Conservation (phyloP, 495 filamentous ascomycete genomes). For the Xylaria sp. region DNA sequence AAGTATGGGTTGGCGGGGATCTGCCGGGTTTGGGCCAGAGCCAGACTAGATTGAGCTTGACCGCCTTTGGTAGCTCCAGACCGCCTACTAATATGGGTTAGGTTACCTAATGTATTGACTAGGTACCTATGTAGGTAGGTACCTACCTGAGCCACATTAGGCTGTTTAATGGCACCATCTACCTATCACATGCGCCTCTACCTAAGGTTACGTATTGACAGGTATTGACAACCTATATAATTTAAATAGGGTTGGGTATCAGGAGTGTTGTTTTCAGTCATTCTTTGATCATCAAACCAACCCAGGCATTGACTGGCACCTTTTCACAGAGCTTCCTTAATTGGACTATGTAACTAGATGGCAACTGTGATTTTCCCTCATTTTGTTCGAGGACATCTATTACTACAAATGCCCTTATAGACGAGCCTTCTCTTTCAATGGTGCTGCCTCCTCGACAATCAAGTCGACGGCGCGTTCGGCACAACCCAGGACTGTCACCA, state of each 20-base stretch:
- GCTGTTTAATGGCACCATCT: background rate
- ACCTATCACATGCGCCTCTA: background rate
- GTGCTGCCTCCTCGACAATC: slow-evolving; percentile 53
- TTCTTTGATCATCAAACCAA: background rate
- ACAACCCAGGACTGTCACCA: slow-evolving; percentile 69
- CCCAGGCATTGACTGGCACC: background rate
- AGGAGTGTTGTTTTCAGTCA: background rate
- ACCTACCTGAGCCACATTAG: slow-evolving; percentile 11
- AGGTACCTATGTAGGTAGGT: background rate
- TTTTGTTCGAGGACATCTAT: background rate
- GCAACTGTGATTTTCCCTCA: background rate
- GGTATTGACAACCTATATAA: too few relatives aligned
- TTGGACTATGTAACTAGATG: background rate
- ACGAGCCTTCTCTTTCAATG: slow-evolving; percentile 34
- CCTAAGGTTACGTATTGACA: background rate
- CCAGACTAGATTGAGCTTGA: slow-evolving; percentile 26
- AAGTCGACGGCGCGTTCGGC: slow-evolving; percentile 70
- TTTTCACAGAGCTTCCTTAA: background rate
- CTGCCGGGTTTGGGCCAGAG: slow-evolving; percentile 29
- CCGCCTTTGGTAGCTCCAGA: slow-evolving; percentile 29
- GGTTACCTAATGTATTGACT: background rate
- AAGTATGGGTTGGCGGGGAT: slow-evolving; percentile 35
- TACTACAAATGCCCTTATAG: slow-evolving; percentile 30
- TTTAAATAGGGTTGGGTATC: background rate
- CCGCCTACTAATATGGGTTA: slow-evolving; percentile 20